These are phyloP conservation scores for Leptographium galeiforme DNA, from an alignment of 2,329 filamentous ascomycete species.

Conservation along the genomic window DNA sequence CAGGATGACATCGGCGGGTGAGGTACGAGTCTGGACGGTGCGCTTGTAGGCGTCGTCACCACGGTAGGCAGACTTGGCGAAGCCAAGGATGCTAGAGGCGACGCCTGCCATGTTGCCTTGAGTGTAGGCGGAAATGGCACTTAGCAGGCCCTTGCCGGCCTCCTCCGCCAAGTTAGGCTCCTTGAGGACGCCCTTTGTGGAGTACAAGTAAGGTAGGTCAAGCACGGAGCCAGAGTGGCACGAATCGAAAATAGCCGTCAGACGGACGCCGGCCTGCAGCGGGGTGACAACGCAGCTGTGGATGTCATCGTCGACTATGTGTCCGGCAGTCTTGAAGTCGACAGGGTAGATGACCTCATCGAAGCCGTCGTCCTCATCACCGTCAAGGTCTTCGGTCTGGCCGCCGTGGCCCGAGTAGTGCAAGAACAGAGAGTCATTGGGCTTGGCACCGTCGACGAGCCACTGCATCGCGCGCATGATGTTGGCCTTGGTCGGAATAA, in stretches of 20 bases:
- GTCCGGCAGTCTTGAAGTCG: constrained; percentile 50
- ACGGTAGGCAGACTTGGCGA: constrained; percentile 76
- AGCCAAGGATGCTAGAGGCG: constrained; percentile 62
- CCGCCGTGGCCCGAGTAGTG: constrained; percentile 69
- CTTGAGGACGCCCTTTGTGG: constrained; percentile 66
- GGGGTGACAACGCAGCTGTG: constrained; percentile 65
- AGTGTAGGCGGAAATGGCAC: constrained; percentile 65
- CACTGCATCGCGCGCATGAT: constrained; percentile 64
- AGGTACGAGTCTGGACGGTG: constrained; percentile 80
- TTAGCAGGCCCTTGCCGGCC: constrained; percentile 58
- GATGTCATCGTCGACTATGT: constrained; percentile 69
- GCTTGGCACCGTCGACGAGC: constrained; percentile 56
- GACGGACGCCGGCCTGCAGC: constrained; percentile 68
- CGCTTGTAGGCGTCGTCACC: constrained; percentile 63
- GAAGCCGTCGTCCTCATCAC: constrained; percentile 65
- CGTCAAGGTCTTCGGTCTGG: constrained; percentile 59
- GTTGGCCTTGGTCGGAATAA: constrained; percentile 62
- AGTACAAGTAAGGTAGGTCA: constrained; percentile 70
- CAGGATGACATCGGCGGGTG: constrained; percentile 91
- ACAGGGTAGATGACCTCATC: constrained; percentile 72
- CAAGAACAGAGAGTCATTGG: constrained; percentile 66
- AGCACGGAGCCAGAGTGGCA: constrained; percentile 69
- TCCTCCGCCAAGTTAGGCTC: constrained; percentile 73
- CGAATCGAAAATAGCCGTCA: constrained; percentile 71
- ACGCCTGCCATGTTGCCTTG: constrained; percentile 75